A percentile compares a stretch with the other conserved stretches of the same genome.
Evolutionary conservation across 345 rosid species (phyloP).

Genomic region (Syzygium jambos): DNA sequence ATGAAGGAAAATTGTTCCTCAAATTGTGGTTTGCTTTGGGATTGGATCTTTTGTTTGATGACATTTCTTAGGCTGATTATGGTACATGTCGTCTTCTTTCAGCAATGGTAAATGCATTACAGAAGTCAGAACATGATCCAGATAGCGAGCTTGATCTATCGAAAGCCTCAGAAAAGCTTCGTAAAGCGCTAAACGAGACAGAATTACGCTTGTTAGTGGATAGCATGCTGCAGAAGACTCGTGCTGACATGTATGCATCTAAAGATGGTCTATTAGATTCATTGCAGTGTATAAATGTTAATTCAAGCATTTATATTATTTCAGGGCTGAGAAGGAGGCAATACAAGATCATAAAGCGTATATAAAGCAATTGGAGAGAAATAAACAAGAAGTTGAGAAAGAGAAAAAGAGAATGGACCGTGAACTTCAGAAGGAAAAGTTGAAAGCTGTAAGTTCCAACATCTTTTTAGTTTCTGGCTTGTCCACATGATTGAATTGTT

Average conservation of each 20-base stretch:
- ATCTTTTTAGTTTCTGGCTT: neutral
- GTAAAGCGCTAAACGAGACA: conserved; percentile 44
- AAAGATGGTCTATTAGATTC: neutral
- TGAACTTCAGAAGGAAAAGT: conserved; percentile 49
- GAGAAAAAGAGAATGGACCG: conserved; percentile 72
- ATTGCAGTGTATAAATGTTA: neutral
- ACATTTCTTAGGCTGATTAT: neutral
- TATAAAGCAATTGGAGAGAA: conserved; percentile 65
- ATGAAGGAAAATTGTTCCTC: neutral
- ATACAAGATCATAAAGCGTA: conserved; percentile 49
- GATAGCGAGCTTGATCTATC: conserved; percentile 15
- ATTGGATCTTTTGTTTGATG: neutral
- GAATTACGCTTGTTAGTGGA: conserved; percentile 49
- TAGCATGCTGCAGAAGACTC: conserved; percentile 44
- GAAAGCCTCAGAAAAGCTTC: conserved; percentile 54
- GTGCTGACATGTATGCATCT: conserved; percentile 43
- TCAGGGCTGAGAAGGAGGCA: conserved; percentile 55
- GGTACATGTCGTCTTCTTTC: conserved; percentile 19
- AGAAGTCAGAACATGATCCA: conserved; percentile 30
- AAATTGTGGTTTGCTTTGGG: neutral
- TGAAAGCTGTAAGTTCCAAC: conserved; percentile 37
- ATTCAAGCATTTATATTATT: neutral
- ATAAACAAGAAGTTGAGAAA: conserved; percentile 56
- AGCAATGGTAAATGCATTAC: conserved; percentile 53
- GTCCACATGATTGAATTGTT: neutral